Evolutionary conservation across 768 basidiomycete species (phyloP).

Genomic region (Kwoniella sp.): DNA sequence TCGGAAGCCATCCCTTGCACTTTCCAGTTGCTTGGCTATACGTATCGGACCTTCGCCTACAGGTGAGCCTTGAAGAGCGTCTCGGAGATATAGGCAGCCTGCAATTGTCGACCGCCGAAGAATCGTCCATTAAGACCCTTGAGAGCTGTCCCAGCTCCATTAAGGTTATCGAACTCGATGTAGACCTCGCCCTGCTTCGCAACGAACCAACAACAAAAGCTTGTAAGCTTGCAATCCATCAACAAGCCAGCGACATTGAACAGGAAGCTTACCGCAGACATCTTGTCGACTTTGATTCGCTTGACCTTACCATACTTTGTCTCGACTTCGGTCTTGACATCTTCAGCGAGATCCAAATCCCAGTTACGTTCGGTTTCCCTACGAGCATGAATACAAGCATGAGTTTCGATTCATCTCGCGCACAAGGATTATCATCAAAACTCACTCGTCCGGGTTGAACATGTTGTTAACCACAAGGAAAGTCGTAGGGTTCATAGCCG

Average conservation of each 20-base stretch:
- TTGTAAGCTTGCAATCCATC: no score
- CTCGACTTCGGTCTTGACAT: conserved; percentile 93
- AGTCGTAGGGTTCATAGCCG: conserved; percentile 68
- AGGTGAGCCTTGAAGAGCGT: conserved; percentile 63
- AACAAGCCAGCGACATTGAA: not conserved
- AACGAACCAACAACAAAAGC: no score
- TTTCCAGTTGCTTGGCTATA: no score
- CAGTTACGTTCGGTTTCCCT: conserved; percentile 95
- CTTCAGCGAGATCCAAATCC: conserved; percentile 94
- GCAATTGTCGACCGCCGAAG: conserved; percentile 90
- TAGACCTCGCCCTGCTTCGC: conserved; percentile 99
- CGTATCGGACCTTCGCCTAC: conserved; percentile 13
- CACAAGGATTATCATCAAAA: not conserved
- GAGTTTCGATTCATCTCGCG: not conserved
- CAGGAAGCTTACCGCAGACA: conserved; percentile 71
- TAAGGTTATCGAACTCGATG: conserved; percentile 80
- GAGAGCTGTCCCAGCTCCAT: conserved; percentile 77
- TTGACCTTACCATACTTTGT: conserved; percentile 83
- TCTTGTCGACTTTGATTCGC: conserved; percentile 89
- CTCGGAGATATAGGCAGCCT: conserved; percentile 85
- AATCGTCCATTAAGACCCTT: conserved; percentile 92
- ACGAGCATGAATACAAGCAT: conserved; percentile 9
- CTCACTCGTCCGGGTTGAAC: conserved; percentile 96
- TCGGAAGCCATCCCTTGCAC: no score
- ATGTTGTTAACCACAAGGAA: conserved; percentile 89